Conservation (phyloP, 805 yeast species). For the Yarrowia phangngaensis region DNA sequence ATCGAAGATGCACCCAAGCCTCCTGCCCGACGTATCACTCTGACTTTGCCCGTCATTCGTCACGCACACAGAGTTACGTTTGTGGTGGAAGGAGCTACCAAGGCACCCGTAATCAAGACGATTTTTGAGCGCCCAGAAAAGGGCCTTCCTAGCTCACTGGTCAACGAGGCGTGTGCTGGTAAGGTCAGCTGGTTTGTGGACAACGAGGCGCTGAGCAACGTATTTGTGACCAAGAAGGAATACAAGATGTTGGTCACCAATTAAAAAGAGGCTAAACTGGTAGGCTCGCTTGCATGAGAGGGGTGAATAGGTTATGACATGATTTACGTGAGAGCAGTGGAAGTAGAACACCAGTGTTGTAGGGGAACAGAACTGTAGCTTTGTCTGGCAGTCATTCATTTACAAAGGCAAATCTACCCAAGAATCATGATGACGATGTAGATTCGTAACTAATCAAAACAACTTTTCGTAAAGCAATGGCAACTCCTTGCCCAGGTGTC, state of each 20-base stretch:
- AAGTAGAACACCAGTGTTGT: too few species aligned
- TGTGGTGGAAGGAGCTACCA: constrained; percentile 94
- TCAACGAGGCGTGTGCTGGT: constrained; percentile 95
- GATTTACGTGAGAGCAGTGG: too few species aligned
- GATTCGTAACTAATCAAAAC: too few species aligned
- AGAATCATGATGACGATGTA: too few species aligned
- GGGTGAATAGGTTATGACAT: too few species aligned
- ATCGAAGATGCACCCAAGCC: constrained; percentile 89
- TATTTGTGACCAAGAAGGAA: constrained; percentile 65
- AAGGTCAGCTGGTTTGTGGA: constrained; percentile 97
- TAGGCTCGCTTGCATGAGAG: constrained; percentile 1
- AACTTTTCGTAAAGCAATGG: too few species aligned
- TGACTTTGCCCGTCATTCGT: constrained; percentile 90
- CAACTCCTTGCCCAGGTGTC: too few species aligned
- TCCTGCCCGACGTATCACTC: constrained; percentile 78
- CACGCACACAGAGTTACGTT: constrained; percentile 90
- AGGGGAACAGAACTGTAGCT: too few species aligned
- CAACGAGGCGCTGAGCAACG: constrained; percentile 82
- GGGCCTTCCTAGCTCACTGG: constrained; percentile 89
- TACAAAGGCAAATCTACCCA: too few species aligned
- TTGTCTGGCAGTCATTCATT: too few species aligned
- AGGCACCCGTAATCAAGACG: constrained; percentile 85
- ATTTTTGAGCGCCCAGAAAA: constrained; percentile 97
- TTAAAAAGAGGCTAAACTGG: constrained; percentile 1
- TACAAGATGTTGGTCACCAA: constrained; percentile 51